Percentiles rank a stretch among this genome's conserved stretches.
These are phyloP conservation scores for Lecanicillium sp. DNA, from an alignment of 2,329 filamentous ascomycete genomes.

Conservation along the genomic window DNA sequence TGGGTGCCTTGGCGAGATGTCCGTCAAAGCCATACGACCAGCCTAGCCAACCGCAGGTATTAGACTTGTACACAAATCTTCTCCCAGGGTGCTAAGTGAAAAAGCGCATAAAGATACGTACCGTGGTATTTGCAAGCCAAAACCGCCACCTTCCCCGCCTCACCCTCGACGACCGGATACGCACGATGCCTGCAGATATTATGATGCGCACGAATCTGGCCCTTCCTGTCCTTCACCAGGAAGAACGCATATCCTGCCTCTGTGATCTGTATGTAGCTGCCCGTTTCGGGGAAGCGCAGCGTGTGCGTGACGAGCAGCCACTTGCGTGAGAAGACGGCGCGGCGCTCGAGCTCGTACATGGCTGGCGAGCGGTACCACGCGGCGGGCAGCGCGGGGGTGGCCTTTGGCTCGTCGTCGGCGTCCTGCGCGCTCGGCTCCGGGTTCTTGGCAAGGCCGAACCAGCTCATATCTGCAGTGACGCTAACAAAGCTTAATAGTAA, in stretches of 20 bases:
- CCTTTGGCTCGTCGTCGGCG: slow-evolving; percentile 7
- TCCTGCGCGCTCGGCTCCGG: neutral
- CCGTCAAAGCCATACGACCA: slow-evolving; percentile 41
- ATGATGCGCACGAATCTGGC: slow-evolving; percentile 18
- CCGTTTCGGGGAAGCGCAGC: slow-evolving; percentile 17
- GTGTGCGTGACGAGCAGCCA: slow-evolving; percentile 47
- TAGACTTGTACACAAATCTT: too few relatives aligned
- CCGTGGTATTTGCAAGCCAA: slow-evolving; percentile 17
- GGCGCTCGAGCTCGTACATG: slow-evolving; percentile 51
- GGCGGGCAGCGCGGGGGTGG: slow-evolving; percentile 19
- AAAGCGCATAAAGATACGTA: neutral
- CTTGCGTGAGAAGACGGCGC: slow-evolving; percentile 51
- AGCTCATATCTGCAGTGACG: too few relatives aligned
- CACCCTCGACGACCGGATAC: slow-evolving; percentile 18
- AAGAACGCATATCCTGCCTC: slow-evolving; percentile 20
- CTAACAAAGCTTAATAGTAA: too few relatives aligned
- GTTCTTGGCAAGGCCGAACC: slow-evolving; percentile 8
- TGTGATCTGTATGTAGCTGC: slow-evolving; percentile 17
- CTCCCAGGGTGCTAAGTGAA: neutral
- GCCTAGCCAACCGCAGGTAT: too few relatives aligned
- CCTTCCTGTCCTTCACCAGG: slow-evolving; percentile 19
- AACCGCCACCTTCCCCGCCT: slow-evolving; percentile 15
- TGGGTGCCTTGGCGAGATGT: slow-evolving; percentile 38
- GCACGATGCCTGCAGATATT: slow-evolving; percentile 20
- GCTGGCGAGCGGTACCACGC: slow-evolving; percentile 35